Base-by-base conservation (phyloP, 2,329 filamentous ascomycete species). In the Botrytis pseudocinerea region DNA sequence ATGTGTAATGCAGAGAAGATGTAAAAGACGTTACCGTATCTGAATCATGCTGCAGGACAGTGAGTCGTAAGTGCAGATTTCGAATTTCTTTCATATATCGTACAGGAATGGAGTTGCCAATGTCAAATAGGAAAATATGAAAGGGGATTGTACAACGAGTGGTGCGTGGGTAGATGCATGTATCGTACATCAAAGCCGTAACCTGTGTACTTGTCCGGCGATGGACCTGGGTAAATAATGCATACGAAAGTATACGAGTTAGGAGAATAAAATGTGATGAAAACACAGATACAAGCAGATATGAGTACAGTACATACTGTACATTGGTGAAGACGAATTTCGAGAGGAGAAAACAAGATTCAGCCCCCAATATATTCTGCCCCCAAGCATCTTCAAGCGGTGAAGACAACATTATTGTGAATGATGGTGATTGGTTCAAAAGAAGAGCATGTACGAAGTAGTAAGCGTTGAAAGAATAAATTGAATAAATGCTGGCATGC, bases 91-190 rank as follows among this genome's bases (percentile, higher is more conserved):
- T 38, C 59, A 14, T 25, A 61, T 61, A 40, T 25, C 28, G 57
- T 60, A 35, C 57, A 22, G 57, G 12, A 61, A 8, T n/a, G n/a
- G 10, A 6, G 3, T n/a, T 40, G 35, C 22, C 22, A 40, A 35
- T 14, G 38, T 4, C 22, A 18, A 38, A 61, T 35, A 25, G 32
- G 35, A 38, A 61, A 20, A 60, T 38, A 38, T n/a, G 32, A 61
- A 38, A 38, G 32, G 38, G 22, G 35, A 16, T 61, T 61, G 59
- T 61, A 61, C 59, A 61, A 61, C 59, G 59, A 61, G 38, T n/a
- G 59, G 59, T 61, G 59, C 59, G 59, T 61, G 59, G 59, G 35
- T 61, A 61, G 59, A 38, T 61, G 59, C 59, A 61, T 61, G 35
- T 61, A 40, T 14, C 59, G 38, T 40, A 40, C 35, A 61, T 40